Evolutionary conservation across 208 protist genomes (phyloP).

Genomic region (Spongospora subterranea): DNA sequence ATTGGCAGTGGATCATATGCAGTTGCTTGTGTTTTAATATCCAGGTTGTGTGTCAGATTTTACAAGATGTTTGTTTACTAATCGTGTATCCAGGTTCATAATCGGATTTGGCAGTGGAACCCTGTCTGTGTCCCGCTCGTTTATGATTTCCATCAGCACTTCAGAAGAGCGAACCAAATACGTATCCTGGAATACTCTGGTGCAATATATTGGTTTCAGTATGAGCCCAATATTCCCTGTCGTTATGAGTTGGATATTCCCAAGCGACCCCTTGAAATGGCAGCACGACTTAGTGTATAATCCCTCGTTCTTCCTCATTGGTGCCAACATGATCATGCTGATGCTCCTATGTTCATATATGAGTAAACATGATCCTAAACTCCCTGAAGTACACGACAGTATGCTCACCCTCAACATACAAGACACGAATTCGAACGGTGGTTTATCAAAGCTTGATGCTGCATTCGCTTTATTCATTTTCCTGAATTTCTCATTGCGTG

Average conservation of each 20-base stretch:
- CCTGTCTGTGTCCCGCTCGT: not conserved
- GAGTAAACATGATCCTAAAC: not conserved
- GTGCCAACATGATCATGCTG: not conserved
- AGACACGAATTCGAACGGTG: not conserved
- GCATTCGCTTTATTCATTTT: conserved; percentile 38
- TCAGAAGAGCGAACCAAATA: not conserved
- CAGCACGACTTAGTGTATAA: not conserved
- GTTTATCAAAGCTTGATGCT: not conserved
- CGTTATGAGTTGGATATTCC: not conserved
- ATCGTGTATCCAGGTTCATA: not conserved
- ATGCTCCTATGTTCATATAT: not conserved
- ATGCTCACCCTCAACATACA: not conserved
- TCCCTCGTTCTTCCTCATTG: not conserved
- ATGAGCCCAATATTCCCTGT: not conserved
- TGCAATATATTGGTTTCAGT: conserved; percentile 6
- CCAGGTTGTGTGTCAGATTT: not conserved
- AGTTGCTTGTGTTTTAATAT: not conserved
- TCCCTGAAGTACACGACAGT: not conserved
- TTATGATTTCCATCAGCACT: not conserved
- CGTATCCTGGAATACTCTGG: conserved; percentile 34
- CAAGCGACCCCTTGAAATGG: not conserved
- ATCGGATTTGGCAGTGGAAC: conserved; percentile 15
- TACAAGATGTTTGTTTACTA: not conserved
- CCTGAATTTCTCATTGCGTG: conserved; percentile 21
- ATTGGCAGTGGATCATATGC: not conserved